Conservation (phyloP, 1,139 yeast genomes). For the Tardiomyces digboiensis region DNA sequence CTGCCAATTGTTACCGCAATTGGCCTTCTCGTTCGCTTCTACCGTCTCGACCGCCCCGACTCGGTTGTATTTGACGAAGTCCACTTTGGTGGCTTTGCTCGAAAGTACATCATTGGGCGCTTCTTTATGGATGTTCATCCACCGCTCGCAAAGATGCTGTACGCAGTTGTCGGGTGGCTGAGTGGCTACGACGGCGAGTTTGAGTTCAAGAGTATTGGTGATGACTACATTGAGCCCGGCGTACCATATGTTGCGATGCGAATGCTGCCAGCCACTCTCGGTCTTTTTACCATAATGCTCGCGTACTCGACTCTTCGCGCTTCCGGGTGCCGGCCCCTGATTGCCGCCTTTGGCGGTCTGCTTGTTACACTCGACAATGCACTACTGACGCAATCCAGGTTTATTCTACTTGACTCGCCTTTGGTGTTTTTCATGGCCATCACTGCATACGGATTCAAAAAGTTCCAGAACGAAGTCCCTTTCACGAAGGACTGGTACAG, state of each 20-base stretch:
- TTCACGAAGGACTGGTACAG: slow-evolving; percentile 62
- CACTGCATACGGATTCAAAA: slow-evolving; percentile 69
- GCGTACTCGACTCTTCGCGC: slow-evolving; percentile 74
- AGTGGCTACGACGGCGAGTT: slow-evolving; percentile 78
- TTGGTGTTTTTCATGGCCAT: slow-evolving; percentile 86
- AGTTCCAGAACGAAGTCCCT: slow-evolving; percentile 73
- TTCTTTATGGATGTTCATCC: slow-evolving; percentile 95
- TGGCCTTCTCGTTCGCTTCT: slow-evolving; percentile 50
- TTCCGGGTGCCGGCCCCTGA: slow-evolving; percentile 76
- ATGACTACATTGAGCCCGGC: slow-evolving; percentile 29
- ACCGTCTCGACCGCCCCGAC: slow-evolving; percentile 54
- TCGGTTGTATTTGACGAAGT: slow-evolving; percentile 91
- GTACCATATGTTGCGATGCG: slow-evolving; percentile 79
- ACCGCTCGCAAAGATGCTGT: slow-evolving; percentile 83
- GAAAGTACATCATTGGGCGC: slow-evolving; percentile 50
- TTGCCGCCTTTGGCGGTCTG: slow-evolving; percentile 58
- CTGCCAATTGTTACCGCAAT: slow-evolving; percentile 43
- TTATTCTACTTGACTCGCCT: slow-evolving; percentile 86
- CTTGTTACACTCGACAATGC: slow-evolving; percentile 78
- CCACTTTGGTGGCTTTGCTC: slow-evolving; percentile 61
- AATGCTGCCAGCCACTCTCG: slow-evolving; percentile 72
- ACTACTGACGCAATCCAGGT: slow-evolving; percentile 80
- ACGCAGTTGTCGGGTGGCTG: slow-evolving; percentile 62
- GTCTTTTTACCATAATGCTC: slow-evolving; percentile 69
- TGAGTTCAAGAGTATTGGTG: slow-evolving; percentile 64